Base-by-base conservation (phyloP, 2,329 filamentous ascomycete genomes). In the Pezicula rhizophila region DNA sequence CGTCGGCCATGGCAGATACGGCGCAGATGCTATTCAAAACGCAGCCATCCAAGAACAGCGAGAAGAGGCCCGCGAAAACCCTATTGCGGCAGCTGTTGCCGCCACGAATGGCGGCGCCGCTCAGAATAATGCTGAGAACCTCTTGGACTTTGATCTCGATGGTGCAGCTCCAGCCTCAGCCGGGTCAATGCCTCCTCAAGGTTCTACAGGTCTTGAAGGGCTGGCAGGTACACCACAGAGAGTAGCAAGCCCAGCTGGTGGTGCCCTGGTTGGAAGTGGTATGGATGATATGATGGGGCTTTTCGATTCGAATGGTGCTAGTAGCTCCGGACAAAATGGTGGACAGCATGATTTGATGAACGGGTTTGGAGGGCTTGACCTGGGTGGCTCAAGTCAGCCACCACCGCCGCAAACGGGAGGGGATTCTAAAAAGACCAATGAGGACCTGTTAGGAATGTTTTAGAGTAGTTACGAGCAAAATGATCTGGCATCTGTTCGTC, bases 41-140 rank as follows among this genome's bases (percentile, higher is more conserved):
- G 92, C 92, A 45, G 93, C 93, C 52, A 96, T 99, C 64, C 91
- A 96, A 73, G 93, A 99, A 72, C 90, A 96, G 73, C 81, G 87
- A 56, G 84, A 97, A 69, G 89, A 96, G 60, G 88, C 89, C 1
- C 87, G 84, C 53, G 93, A 97, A 60, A 96, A 97, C 66, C 92
- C 93, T 1, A 89, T 97, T 58, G 92, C 92, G 0, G 92, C 90
- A 0, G 87, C 88, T 0, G 87, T 87, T 1, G 84, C 83, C 0
- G 82, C 82, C 0, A 79, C 82, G 49, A 78, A 77, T 48, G 70
- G 79, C 26, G 68, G 75, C 1, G 64, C 73, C 23, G 63, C 77
- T 6, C 85, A 90, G 65, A 87, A 70, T 72, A 96, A 96, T 61
- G 79, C 92, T 56, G 93, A 99, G 69, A 99, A 97, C 66, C 76